Evolutionary conservation across 257 asterid species (phyloP), one percentile per base, ranked within the genome.

Genomic region (Paulownia fortunei): DNA sequence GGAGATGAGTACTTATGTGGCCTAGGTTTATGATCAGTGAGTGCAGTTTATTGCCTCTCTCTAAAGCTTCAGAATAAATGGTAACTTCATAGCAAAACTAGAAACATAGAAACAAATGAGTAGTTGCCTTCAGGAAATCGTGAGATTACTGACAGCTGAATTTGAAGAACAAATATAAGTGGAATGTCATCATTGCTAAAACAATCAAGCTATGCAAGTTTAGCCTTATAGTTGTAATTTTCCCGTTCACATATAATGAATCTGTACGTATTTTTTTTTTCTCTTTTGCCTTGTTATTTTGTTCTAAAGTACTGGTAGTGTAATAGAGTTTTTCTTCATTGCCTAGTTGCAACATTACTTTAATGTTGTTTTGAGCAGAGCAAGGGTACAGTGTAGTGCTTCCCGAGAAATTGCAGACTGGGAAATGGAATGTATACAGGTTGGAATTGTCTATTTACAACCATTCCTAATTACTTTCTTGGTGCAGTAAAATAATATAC

Each of bases 341-440:
- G 8, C 18, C 10, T 32, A 61, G 26, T 58, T 69, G 71, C 37
- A 42, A 68, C 61, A 60, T 34, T 19, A 27, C 42, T 59, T 6
- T 71, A 72, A 52, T 37, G 42, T 72, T 77, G 59, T 24, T 79
- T 80, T 73, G 56, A 69, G 80, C 86, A 88, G 97, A 85, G 73
- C 69, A 91, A 74, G 92, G 95, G 39, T 89, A 86, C 80, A 89
- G 95, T 87, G 83, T 81, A 8, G 89, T 83, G 74, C 89, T 91
- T 65, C 97, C 94, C 1, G 95, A 91, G 72, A 84, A 91, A 84
- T 64, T 89, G 87, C 83, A 84, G 59, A 84, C 86, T 21, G 97
- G 97, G 72, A 87, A 88, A 69, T 91, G 97, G 94, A 86, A 91
- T 76, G 95, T 91, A 16, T 82, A 89, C 86, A 89, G 94, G 94